phyloP scores from a whole-genome alignment of 2,329 filamentous ascomycete genomes.

The Helicocarpus griseus region DNA sequence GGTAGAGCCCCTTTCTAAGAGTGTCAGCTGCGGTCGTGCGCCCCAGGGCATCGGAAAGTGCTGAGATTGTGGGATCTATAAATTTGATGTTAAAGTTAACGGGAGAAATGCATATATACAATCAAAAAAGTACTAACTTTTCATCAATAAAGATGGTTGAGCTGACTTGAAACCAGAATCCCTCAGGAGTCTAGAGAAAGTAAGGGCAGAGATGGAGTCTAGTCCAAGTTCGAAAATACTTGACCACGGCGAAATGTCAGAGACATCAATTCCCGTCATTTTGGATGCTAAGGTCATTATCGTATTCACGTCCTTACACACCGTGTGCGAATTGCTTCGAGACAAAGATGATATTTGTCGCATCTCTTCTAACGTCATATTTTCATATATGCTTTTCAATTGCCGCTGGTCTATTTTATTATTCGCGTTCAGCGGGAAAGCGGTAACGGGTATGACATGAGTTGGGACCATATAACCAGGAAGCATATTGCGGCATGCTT shows the following conservation, averaged over 20 bases:
- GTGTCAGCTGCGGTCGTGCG: slow-evolving; percentile 5
- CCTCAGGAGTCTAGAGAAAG: slow-evolving; percentile 56
- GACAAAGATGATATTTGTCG: slow-evolving; percentile 41
- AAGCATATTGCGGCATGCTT: slow-evolving; percentile 58
- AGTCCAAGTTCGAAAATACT: slow-evolving; percentile 80
- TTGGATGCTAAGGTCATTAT: slow-evolving; percentile 48
- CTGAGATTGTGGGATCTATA: slow-evolving; percentile 28
- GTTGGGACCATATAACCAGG: slow-evolving; percentile 88
- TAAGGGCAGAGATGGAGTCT: slow-evolving; percentile 76
- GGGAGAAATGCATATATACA: slow-evolving; percentile 30
- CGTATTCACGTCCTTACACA: slow-evolving; percentile 29
- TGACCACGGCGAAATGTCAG: slow-evolving; percentile 43
- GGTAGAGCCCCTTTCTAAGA: slow-evolving; percentile 17
- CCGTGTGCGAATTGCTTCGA: slow-evolving; percentile 21
- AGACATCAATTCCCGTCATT: slow-evolving; percentile 39
- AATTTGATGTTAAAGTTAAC: slow-evolving; percentile 31
- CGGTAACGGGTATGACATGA: slow-evolving; percentile 61
- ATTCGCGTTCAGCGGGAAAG: slow-evolving; percentile 72
- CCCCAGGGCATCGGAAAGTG: slow-evolving; percentile 25
- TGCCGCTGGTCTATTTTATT: slow-evolving; percentile 76
- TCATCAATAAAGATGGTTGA: slow-evolving; percentile 59
- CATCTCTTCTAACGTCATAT: slow-evolving; percentile 51
- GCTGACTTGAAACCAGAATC: slow-evolving; percentile 50
- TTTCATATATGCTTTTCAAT: slow-evolving; percentile 56
- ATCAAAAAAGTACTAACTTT: slow-evolving; percentile 31